Conservation (phyloP, 768 basidiomycete species). For the Paxillus involutus region DNA sequence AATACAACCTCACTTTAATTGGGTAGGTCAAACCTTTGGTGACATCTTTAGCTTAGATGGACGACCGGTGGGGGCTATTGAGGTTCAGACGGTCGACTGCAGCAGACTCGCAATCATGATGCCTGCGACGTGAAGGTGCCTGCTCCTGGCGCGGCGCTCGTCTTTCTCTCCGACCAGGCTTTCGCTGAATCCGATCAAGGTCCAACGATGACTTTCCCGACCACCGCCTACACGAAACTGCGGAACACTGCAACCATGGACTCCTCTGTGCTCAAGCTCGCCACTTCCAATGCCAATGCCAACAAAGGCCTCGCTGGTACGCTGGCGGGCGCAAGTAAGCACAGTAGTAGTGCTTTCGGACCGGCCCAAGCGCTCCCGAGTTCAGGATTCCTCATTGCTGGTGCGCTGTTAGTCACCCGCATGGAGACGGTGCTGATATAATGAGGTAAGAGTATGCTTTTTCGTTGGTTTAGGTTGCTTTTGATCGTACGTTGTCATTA, state of each 20-base stretch:
- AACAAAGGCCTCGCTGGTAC: constrained; percentile 27
- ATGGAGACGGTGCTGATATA: background rate
- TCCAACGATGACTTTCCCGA: constrained; percentile 50
- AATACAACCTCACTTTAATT: constrained; percentile 68
- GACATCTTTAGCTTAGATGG: constrained; percentile 66
- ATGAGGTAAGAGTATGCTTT: constrained; percentile 1
- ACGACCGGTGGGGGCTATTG: constrained; percentile 52
- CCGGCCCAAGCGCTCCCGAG: constrained; percentile 11
- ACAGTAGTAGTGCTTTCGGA: background rate
- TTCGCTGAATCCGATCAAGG: constrained; percentile 33
- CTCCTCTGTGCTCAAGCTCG: constrained; percentile 49
- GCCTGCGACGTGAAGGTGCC: constrained; percentile 61
- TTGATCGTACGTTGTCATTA: background rate
- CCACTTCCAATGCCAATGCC: constrained; percentile 59
- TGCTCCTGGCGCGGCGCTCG: constrained; percentile 73
- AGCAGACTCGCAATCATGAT: constrained; percentile 36
- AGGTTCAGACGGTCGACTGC: constrained; percentile 61
- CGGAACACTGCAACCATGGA: constrained; percentile 56
- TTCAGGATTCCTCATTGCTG: constrained; percentile 11
- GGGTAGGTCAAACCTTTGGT: constrained; percentile 77
- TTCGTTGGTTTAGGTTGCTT: constrained; percentile 12
- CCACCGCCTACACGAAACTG: constrained; percentile 56
- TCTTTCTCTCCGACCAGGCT: constrained; percentile 57
- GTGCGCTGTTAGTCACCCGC: constrained; percentile 15
- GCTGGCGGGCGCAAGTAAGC: constrained; percentile 8